Percentiles rank a stretch among this genome's conserved stretches.
These are phyloP conservation scores for Fusarium sterilihyphosum DNA, from an alignment of 2,329 filamentous ascomycete genomes.

Conservation along the genomic window DNA sequence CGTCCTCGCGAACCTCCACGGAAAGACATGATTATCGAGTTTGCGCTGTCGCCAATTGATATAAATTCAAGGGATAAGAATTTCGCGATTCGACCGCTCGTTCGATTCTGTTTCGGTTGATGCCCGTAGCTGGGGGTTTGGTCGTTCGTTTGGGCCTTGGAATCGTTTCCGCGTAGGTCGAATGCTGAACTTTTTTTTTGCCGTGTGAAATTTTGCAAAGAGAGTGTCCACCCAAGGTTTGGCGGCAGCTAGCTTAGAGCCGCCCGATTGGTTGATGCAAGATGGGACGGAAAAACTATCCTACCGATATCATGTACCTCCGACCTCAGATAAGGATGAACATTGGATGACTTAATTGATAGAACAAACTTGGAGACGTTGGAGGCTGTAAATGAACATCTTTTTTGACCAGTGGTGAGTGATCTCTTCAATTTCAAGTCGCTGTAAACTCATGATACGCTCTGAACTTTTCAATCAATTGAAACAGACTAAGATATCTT, in stretches of 20 bases:
- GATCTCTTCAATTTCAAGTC: not conserved
- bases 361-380: not conserved
- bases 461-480: conserved; percentile 19
- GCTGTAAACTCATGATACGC: not conserved
- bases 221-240: conserved; percentile 29
- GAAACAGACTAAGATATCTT: not conserved
- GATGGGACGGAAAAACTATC: conserved; percentile 33
- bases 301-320: not conserved
- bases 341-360: not conserved
- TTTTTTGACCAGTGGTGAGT: not conserved
- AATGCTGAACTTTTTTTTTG: conserved; percentile 39
- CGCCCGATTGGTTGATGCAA: conserved; percentile 29
- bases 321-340: not conserved
- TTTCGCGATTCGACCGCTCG: conserved; percentile 18
- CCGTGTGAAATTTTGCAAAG: conserved; percentile 46
- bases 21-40: conserved; percentile 50
- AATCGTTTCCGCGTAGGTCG: conserved; percentile 24
- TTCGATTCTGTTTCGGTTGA: conserved; percentile 1
- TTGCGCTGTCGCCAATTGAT: conserved; percentile 23
- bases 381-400: not conserved
- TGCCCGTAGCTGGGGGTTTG: conserved; percentile 8
- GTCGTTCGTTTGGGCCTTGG: conserved; percentile 19
- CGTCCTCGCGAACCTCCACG: conserved; percentile 51
- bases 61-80: not conserved
- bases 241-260: conserved; percentile 35